Base-by-base conservation (phyloP, 2,329 filamentous ascomycete genomes). In the Trichoderma brevicompactum region DNA sequence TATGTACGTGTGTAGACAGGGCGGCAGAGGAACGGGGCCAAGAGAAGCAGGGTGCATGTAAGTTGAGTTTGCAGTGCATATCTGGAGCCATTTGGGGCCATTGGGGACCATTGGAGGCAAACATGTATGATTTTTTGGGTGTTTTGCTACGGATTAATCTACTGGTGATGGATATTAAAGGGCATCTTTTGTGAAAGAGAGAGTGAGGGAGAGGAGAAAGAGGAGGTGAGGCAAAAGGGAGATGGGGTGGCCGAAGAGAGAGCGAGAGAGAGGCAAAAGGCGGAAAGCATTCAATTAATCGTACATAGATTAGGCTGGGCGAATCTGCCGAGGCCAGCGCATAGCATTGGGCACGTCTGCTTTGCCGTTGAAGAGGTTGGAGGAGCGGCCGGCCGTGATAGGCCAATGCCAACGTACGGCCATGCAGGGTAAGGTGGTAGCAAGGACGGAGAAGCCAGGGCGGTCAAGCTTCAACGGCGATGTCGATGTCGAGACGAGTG, bases 281-380 rank as follows among this genome's bases (percentile, higher is more conserved):
- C 60, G 60, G 60, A 63, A 63, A 43, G 60, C 60, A 63, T 36
- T 63, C 60, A 63, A 63, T 63, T 63, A 63, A 63, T 63, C 60
- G 60, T 63, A 63, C 60, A 63, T 62, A 41, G 23, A 44, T 63
- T 54, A 53, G 60, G 60, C 60, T 63, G 60, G 60, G 49, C 60
- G n/a, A 63, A 53, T 63, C 60, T 54, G 41, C 60, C 49, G 60
- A 54, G 60, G 60, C 60, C 60, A 63, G 40, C 60, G 60, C 60
- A 63, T 63, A 17, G 49, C 60, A 54, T 63, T 63, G 60, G 60
- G 60, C 60, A 63, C 38, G 50, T 53, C 48, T 63, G 60, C 60
- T 46, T 63, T 52, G 28, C 60, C 40, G 60, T 53, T 63, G 49
- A 63, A 63, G 60, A 63, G 60, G 60, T 36, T 41, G 49, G 48